phyloP scores from a whole-genome alignment of 352 stramenopile genomes.

The Halophytophthora batemanensis region DNA sequence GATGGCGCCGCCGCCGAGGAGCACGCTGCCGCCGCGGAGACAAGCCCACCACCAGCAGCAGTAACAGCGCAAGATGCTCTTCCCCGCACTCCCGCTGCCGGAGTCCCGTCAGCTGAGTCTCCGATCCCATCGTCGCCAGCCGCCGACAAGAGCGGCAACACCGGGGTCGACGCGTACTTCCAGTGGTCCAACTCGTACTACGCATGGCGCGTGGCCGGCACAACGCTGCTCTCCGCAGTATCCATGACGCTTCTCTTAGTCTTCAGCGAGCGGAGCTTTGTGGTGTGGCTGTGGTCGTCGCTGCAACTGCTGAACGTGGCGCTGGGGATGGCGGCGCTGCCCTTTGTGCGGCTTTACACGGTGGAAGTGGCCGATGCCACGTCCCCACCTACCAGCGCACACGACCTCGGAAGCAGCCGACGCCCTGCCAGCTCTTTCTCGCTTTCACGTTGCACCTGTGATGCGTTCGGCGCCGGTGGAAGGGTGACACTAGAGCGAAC shows the following conservation, averaged over 20 bases:
- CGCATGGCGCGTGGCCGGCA: slow-evolving; percentile 46
- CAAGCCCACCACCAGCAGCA: neutral
- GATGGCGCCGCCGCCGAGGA: too few relatives aligned
- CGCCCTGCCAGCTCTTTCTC: slow-evolving; percentile 44
- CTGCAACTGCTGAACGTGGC: slow-evolving; percentile 57
- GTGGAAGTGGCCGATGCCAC: slow-evolving; percentile 4
- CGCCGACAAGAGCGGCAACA: slow-evolving; percentile 18
- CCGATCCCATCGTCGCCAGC: neutral
- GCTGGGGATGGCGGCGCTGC: slow-evolving; percentile 54
- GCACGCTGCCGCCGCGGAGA: neutral
- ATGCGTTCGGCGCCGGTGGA: slow-evolving; percentile 12
- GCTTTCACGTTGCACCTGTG: slow-evolving; percentile 45
- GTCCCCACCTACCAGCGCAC: slow-evolving; percentile 8
- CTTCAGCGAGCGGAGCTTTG: slow-evolving; percentile 25
- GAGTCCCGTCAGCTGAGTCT: neutral
- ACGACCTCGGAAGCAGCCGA: slow-evolving; percentile 14
- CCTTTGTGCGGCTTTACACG: slow-evolving; percentile 41
- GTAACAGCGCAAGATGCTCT: neutral
- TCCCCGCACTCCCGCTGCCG: neutral
- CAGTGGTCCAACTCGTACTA: slow-evolving; percentile 76
- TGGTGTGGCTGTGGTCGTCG: slow-evolving; percentile 43
- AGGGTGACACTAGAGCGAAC: slow-evolving; percentile 51
- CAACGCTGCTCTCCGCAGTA: slow-evolving; percentile 41
- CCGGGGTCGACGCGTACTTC: slow-evolving; percentile 39
- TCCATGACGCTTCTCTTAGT: slow-evolving; percentile 42